Evolutionary conservation across 805 yeast species (phyloP), one percentile per base, ranked within the genome.

Genomic region (Metschnikowia orientalis): DNA sequence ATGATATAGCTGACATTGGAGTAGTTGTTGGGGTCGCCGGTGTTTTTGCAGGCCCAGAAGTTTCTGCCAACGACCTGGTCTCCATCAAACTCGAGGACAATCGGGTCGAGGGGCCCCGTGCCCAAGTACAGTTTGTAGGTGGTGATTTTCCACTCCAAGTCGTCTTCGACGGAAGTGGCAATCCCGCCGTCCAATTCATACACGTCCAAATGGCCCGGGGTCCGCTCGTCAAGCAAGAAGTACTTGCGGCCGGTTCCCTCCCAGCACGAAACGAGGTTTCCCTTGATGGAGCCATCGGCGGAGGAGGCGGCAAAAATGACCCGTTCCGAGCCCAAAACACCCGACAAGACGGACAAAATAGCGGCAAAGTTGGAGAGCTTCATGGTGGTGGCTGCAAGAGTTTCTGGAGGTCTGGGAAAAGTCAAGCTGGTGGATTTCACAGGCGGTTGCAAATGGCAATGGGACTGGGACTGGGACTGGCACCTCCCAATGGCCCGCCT

Each of bases 201-300:
- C 6, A 33, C 32, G 10, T 37, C 37, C 6, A 38, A 37, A 12
- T 36, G 24, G 14, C 27, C 32, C 8, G 29, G 32, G n/a, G 18
- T 20, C n/a, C n/a, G n/a, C 9, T 22, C 14, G 14, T 21, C 29
- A n/a, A 34, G 27, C 35, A 40, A 40, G 23, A 34, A 30, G 32
- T 30, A 40, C 41, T 40, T 40, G 37, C 40, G 17, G 9, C 47
- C 47, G 8, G 47, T 44, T 12, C 47, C 47, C 19, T 38, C 44
- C 26, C 41, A 42, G 21, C 29, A 27, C 6, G 38, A 30, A 18
- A 36, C 34, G 23, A 41, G 31, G 20, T 37, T 38, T 10, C 32
- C 38, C 6, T 28, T 17, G 26, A 37, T 20, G 6, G 34, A n/a
- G 28, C 22, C 21, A 32, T 37, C 40, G 11, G 23, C 26, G 17